Percentiles rank a stretch among this genome's conserved stretches.
phyloP scores from a whole-genome alignment of 805 yeast genomes.

The Wickerhamiella occidentalis region DNA sequence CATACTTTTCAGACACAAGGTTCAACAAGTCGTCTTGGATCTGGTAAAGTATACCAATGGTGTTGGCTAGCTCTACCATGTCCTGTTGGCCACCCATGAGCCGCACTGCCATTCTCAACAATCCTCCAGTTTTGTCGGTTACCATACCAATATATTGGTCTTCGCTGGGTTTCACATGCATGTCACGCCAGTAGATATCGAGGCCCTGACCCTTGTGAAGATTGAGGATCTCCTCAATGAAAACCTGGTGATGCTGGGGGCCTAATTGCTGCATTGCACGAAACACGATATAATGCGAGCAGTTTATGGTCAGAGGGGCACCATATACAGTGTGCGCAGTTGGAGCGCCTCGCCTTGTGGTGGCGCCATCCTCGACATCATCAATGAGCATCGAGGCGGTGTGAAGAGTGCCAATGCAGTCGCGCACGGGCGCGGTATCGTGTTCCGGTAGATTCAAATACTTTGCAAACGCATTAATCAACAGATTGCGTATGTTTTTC shows the following conservation, averaged over 20 bases:
- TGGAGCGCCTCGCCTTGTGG: slow-evolving; percentile 60
- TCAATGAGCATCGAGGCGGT: slow-evolving; percentile 62
- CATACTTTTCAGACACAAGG: slow-evolving; percentile 39
- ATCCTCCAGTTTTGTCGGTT: slow-evolving; percentile 78
- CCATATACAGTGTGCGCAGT: slow-evolving; percentile 74
- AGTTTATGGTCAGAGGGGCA: slow-evolving; percentile 63
- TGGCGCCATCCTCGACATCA: slow-evolving; percentile 76
- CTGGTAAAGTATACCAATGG: slow-evolving; percentile 76
- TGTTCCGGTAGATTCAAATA: slow-evolving; percentile 34
- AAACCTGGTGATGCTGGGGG: slow-evolving; percentile 30
- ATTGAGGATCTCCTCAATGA: slow-evolving; percentile 63
- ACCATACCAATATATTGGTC: slow-evolving; percentile 68
- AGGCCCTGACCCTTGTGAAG: slow-evolving; percentile 84
- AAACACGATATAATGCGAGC: slow-evolving; percentile 75
- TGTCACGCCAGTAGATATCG: slow-evolving; percentile 82
- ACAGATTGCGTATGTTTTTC: slow-evolving; percentile 39
- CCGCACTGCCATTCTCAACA: slow-evolving; percentile 61
- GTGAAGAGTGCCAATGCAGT: slow-evolving; percentile 49
- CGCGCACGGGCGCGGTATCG: slow-evolving; percentile 28
- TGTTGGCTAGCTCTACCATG: slow-evolving; percentile 56
- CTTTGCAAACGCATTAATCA: slow-evolving; percentile 44
- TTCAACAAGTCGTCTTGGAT: slow-evolving; percentile 76
- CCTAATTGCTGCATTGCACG: slow-evolving; percentile 42
- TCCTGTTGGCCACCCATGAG: slow-evolving; percentile 49
- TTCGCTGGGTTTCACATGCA: slow-evolving; percentile 44